Evolutionary conservation across 257 asterid species (phyloP).

Genomic region (Salvia miltiorrhiza): DNA sequence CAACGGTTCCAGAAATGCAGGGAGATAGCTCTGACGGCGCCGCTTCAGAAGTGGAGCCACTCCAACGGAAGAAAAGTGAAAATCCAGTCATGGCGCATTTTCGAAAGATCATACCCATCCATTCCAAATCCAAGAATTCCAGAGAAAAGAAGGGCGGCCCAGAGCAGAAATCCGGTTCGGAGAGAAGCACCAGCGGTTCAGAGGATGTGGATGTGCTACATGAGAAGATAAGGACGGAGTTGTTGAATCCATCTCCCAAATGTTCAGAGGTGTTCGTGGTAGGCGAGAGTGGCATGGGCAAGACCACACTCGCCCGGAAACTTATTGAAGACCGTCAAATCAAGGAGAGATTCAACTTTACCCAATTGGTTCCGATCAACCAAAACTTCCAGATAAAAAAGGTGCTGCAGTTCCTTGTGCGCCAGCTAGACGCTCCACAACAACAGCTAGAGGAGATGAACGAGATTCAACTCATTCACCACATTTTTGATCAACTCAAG

Average conservation of each 20-base stretch:
- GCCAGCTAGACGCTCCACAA: background rate
- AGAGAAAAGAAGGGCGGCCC: background rate
- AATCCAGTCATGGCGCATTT: too few species aligned
- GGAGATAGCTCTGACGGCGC: too few species aligned
- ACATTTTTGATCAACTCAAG: background rate
- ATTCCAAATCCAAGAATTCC: too few species aligned
- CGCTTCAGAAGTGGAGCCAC: background rate
- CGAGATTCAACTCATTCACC: background rate
- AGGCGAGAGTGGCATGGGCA: conserved; percentile 16
- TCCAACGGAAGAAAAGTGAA: background rate
- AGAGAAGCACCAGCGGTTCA: too few species aligned
- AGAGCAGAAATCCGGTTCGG: background rate
- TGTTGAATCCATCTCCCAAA: background rate
- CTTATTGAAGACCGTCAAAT: background rate
- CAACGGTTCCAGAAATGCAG: too few species aligned
- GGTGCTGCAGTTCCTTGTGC: background rate
- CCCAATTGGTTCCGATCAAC: background rate
- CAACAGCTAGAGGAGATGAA: background rate
- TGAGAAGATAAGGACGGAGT: background rate
- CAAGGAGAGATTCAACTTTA: background rate
- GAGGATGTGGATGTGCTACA: too few species aligned
- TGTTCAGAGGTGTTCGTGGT: background rate
- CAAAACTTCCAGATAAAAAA: background rate
- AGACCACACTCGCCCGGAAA: background rate
- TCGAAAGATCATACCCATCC: too few species aligned